Evolutionary conservation across 1,139 yeast genomes (phyloP).

Genomic region (Pichia sp.): DNA sequence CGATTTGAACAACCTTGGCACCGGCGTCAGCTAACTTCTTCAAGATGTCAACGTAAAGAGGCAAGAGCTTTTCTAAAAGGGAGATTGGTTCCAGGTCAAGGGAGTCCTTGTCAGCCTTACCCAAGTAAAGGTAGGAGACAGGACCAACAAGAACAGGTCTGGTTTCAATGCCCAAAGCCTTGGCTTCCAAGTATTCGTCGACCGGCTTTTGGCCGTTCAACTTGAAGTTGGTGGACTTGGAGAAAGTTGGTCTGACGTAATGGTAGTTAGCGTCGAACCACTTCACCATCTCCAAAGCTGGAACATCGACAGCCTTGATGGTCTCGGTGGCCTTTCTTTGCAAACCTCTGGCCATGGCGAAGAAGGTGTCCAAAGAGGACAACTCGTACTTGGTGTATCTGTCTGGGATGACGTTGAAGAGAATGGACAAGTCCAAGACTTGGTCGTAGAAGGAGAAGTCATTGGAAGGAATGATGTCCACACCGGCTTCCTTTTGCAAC

Average conservation of each 20-base stretch:
- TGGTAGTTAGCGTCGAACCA: slow-evolving; percentile 99
- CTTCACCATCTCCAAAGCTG: slow-evolving; percentile 99
- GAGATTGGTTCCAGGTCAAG: slow-evolving; percentile 90
- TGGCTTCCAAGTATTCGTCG: slow-evolving; percentile 96
- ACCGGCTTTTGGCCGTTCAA: slow-evolving; percentile 95
- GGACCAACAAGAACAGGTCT: slow-evolving; percentile 98
- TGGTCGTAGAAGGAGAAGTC: slow-evolving; percentile 99
- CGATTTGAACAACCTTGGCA: slow-evolving; percentile 92
- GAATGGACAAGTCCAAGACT: slow-evolving; percentile 84
- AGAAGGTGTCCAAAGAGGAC: slow-evolving; percentile 85
- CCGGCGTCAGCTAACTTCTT: slow-evolving; percentile 89
- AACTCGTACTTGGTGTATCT: slow-evolving; percentile 91
- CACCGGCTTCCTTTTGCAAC: slow-evolving; percentile 95
- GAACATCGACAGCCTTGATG: slow-evolving; percentile 89
- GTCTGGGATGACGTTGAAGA: slow-evolving; percentile 94
- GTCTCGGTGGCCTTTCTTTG: slow-evolving; percentile 93
- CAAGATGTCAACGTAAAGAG: slow-evolving; percentile 87
- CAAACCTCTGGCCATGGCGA: slow-evolving; percentile 99
- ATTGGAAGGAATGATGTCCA: slow-evolving; percentile 93
- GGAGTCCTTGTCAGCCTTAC: slow-evolving; percentile 98
- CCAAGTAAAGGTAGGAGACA: slow-evolving; percentile 87
- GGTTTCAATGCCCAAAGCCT: slow-evolving; percentile 90
- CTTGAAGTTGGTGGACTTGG: slow-evolving; percentile 92
- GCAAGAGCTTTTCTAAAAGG: slow-evolving; percentile 80
- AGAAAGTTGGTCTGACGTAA: slow-evolving; percentile 98